Conservation (phyloP, 23 red algal genomes). For the Agarophyton chilense region DNA sequence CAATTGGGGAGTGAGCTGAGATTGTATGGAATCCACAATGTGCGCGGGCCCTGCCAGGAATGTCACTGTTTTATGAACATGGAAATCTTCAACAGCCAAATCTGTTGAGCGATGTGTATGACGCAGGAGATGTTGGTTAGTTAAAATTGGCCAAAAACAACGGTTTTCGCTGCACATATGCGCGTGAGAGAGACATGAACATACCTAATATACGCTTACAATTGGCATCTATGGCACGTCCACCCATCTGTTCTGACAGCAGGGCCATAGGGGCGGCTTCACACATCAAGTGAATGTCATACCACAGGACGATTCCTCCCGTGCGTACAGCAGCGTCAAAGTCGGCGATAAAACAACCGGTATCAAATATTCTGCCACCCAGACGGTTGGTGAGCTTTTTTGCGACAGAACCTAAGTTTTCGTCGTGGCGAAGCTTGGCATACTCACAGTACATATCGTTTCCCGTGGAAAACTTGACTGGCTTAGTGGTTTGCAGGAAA, state of each 20-base stretch:
- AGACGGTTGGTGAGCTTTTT: neutral
- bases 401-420: neutral
- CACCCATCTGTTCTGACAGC: constrained; percentile 83
- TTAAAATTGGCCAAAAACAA: neutral
- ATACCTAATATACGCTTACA: constrained; percentile 78
- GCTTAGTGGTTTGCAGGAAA: constrained; percentile 67
- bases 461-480: neutral
- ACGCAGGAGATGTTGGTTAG: neutral
- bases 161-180: neutral
- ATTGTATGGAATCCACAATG: constrained; percentile 52
- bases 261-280: constrained; percentile 82
- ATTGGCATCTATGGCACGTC: constrained; percentile 54
- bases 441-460: constrained; percentile 37
- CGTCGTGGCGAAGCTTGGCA: neutral
- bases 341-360: constrained; percentile 70
- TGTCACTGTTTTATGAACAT: constrained; percentile 41
- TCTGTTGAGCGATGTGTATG: constrained; percentile 34
- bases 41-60: constrained; percentile 65
- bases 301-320: constrained; percentile 63
- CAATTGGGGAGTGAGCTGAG: neutral
- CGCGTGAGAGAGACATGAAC: neutral
- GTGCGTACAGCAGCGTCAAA: constrained; percentile 59
- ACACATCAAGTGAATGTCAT: constrained; percentile 74
- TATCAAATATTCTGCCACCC: constrained; percentile 28
- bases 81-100: constrained; percentile 13